Evolutionary conservation across 306 rosid genomes (phyloP).

Genomic region (Sesbania bispinosa): DNA sequence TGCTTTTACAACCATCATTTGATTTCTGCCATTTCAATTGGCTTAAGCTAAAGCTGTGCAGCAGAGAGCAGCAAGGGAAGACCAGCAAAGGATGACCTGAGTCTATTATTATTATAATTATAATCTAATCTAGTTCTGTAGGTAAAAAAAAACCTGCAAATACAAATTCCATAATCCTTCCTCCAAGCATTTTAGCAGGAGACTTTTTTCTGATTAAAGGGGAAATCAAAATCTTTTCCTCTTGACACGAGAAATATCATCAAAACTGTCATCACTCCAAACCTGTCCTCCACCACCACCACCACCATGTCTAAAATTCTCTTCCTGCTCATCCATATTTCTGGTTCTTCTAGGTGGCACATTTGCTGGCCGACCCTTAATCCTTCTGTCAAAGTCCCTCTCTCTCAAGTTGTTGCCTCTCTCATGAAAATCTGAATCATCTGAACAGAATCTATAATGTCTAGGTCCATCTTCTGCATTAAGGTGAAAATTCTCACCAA

Average conservation of each 20-base stretch:
- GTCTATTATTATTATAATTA: constrained; percentile 18
- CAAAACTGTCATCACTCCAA: constrained; percentile 70
- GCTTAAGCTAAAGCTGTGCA: constrained; percentile 19
- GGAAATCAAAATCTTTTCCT: constrained; percentile 64
- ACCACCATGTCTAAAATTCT: constrained; percentile 62
- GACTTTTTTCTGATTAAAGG: not conserved
- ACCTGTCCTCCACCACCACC: no score
- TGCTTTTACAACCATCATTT: constrained; percentile 10
- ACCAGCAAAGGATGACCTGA: not conserved
- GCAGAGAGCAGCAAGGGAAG: constrained; percentile 4
- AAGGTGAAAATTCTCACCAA: constrained; percentile 59
- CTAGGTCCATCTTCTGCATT: constrained; percentile 61
- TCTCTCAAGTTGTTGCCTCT: constrained; percentile 65
- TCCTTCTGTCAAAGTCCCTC: constrained; percentile 64
- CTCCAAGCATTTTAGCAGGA: constrained; percentile 16
- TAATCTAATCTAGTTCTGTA: constrained; percentile 28
- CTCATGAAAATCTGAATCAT: constrained; percentile 72
- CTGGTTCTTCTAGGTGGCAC: constrained; percentile 69
- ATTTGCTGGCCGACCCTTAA: constrained; percentile 61
- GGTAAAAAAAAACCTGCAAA: constrained; percentile 24
- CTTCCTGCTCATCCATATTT: constrained; percentile 70
- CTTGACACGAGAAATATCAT: constrained; percentile 62
- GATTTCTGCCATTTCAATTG: not conserved
- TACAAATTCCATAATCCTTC: constrained; percentile 15
- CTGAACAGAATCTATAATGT: constrained; percentile 63